Base-by-base conservation (phyloP, 768 basidiomycete species). In the Mycena chlorophos region DNA sequence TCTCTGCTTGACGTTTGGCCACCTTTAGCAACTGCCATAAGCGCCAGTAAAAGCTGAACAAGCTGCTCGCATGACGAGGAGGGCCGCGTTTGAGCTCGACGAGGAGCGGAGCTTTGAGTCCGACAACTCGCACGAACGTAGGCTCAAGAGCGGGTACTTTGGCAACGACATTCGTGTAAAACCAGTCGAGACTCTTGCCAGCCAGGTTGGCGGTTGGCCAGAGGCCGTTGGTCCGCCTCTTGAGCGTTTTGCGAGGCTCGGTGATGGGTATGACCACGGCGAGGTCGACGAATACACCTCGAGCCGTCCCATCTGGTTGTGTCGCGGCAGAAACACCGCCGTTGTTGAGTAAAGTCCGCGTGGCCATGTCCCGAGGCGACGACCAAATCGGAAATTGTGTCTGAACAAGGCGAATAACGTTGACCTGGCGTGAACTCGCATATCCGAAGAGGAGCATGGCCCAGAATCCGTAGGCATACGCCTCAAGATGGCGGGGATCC, bases 251-350 rank as follows among this genome's bases (percentile, higher is more conserved):
- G 26, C 48, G 48, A 25, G 51, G 51, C 16, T 40, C 8, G 5
- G 38, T 1, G 20, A 42, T 4, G 27, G 42, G 39, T 20, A 52
- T 42, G 29, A 45, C 19, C 17, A 43, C 31, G 25, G 51, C 54
- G 28, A 55, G 16, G 38, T 56, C 55, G 50, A 56, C 55, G 37
- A 34, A 56, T 8, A 50, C 40, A 16, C 55, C 49, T 28, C 45
- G 0, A 2, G 55, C 55, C 1, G 25, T 31, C n/a, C 55, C 49
- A 16, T 56, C 55, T 22, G 55, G 43, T 26, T 40, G 5, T 3
- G 20, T 54, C 29, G 14, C 30, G 31, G 26, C 14, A 8, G 8
- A 39, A 19, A 28, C 23, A 6, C 39, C 3, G 37, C 34, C 49
- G 16, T 10, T 43, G 40, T 43, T 23, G 40, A 43, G 40, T 19